A percentile compares a stretch with the other conserved stretches of the same genome.
phyloP scores from a whole-genome alignment of 2,329 filamentous ascomycete genomes.

The Trichoderma asperellum region DNA sequence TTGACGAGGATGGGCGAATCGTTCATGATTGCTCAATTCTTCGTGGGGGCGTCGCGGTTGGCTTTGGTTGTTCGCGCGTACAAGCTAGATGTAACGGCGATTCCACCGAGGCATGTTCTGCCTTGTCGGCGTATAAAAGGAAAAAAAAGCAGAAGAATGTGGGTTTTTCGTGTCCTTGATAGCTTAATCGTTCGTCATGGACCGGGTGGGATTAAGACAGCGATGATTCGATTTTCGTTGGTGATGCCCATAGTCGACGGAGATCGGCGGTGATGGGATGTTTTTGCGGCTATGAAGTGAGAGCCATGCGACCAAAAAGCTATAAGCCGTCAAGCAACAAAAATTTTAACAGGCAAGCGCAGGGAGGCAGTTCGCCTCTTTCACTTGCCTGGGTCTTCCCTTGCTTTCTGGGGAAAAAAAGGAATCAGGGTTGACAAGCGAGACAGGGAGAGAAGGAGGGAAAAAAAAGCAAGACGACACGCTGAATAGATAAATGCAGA shows the following conservation, averaged over 20 bases:
- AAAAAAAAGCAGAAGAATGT: background rate
- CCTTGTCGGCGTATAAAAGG: background rate
- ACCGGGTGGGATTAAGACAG: constrained; percentile 28
- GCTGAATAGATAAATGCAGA: constrained; percentile 15
- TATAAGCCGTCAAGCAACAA: constrained; percentile 17
- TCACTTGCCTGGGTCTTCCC: constrained; percentile 21
- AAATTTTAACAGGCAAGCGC: constrained; percentile 23
- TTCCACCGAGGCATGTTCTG: constrained; percentile 28
- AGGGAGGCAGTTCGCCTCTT: constrained; percentile 19
- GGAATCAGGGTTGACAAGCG: constrained; percentile 19
- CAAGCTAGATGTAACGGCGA: constrained; percentile 17
- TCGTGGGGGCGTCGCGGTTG: constrained; percentile 32
- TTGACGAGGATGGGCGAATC: constrained; percentile 41
- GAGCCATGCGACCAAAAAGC: constrained; percentile 27
- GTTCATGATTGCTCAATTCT: constrained; percentile 46
- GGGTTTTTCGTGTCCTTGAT: background rate
- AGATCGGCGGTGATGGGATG: constrained; percentile 25
- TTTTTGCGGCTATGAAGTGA: constrained; percentile 19
- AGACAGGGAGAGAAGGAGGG: constrained; percentile 13
- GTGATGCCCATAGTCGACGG: constrained; percentile 35
- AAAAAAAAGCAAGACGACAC: constrained; percentile 22
- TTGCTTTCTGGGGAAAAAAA: constrained; percentile 5
- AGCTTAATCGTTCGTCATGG: constrained; percentile 28
- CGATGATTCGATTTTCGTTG: constrained; percentile 31
- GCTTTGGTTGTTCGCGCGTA: constrained; percentile 19